These are phyloP conservation scores for Ophiocordyceps camponoti-leonardi DNA, from an alignment of 2,329 filamentous ascomycete genomes.

Conservation along the genomic window DNA sequence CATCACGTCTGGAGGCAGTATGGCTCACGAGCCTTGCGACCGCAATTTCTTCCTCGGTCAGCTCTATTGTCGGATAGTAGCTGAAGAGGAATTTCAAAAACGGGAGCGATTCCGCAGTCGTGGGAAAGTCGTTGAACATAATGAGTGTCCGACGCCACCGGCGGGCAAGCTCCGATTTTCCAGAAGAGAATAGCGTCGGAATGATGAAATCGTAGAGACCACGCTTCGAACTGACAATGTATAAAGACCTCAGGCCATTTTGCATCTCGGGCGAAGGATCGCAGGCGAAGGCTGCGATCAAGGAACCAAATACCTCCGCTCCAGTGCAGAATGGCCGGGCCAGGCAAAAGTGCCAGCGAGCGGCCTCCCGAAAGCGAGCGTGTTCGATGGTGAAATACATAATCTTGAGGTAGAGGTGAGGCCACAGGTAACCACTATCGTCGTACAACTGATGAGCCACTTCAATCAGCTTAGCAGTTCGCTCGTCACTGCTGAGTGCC, in stretches of 20 bases:
- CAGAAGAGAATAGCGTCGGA: slow-evolving; percentile 31
- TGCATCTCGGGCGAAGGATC: slow-evolving; percentile 19
- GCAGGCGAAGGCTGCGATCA: slow-evolving; percentile 25
- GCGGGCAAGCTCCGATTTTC: slow-evolving; percentile 23
- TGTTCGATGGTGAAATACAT: slow-evolving; percentile 24
- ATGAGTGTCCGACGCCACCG: slow-evolving; percentile 29
- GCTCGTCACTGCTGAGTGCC: slow-evolving; percentile 9
- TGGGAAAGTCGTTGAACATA: slow-evolving; percentile 23
- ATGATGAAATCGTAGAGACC: slow-evolving; percentile 32
- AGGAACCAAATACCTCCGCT: slow-evolving; percentile 20
- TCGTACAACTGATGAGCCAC: slow-evolving; percentile 17
- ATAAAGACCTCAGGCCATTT: slow-evolving; percentile 24
- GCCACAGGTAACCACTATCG: slow-evolving; percentile 25
- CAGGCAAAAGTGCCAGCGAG: slow-evolving; percentile 31
- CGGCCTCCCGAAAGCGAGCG: slow-evolving; percentile 17
- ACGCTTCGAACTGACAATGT: slow-evolving; percentile 23
- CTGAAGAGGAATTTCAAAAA: slow-evolving; percentile 30
- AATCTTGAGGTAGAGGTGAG: slow-evolving; percentile 29
- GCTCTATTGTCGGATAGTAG: slow-evolving; percentile 24
- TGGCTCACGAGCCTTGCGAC: slow-evolving; percentile 4
- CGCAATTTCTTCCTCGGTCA: slow-evolving; percentile 19
- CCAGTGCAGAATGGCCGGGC: slow-evolving; percentile 23
- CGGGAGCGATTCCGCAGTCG: slow-evolving; percentile 19
- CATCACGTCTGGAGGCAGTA: background rate
- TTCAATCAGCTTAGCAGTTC: slow-evolving; percentile 10